Evolutionary conservation across 371 early-diverging fungal genomes (phyloP), one percentile per base, ranked within the genome.

Genomic region (Saksenaea oblongispora): DNA sequence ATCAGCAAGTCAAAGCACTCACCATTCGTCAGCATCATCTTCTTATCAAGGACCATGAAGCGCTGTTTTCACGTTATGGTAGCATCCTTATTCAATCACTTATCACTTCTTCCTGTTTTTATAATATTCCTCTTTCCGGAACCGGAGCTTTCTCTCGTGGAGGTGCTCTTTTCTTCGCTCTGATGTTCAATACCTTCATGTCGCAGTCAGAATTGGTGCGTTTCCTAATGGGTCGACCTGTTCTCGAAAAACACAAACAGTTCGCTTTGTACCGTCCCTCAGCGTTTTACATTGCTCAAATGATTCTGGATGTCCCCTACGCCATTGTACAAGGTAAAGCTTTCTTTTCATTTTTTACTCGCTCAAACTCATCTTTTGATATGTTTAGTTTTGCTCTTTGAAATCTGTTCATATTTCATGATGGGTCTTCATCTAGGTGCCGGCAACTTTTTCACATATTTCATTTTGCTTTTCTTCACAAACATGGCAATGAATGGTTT

Each of bases 91-190:
- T 87, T 55, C 85, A 86, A 78, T 87, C 88, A 47, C 63, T 87
- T 27, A 83, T 90, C 57, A 83, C 87, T 65, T 89, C 89, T 36
- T 85, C 87, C 9, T 83, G 87, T 39, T 91, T 87, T 73, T 84
- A 80, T 61, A 65, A 73, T 57, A 61, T 90, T 51, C 87, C 87
- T 7, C 54, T 61, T 5, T 70, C 67, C 42, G 75, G 78, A 3
- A 56, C 69, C 13, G 89, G 91, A 34, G 82, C 87, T 56, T 92
- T 89, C 72, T 84, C 86, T 0, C 84, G 92, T 28, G 88, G 89
- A 31, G 90, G 54, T 34, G 90, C 85, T 17, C 61, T 88, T 0
- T 84, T 87, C 54, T 85, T 86, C 54, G 72, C 81, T 7, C 63
- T 85, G 0, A 62, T 89, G 10, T 85, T 86, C 67, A 86, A 81